A percentile compares a stretch with the other conserved stretches of the same genome.
Evolutionary conservation across 2,329 filamentous ascomycete species (phyloP).

Genomic region (Zarea fungicola): DNA sequence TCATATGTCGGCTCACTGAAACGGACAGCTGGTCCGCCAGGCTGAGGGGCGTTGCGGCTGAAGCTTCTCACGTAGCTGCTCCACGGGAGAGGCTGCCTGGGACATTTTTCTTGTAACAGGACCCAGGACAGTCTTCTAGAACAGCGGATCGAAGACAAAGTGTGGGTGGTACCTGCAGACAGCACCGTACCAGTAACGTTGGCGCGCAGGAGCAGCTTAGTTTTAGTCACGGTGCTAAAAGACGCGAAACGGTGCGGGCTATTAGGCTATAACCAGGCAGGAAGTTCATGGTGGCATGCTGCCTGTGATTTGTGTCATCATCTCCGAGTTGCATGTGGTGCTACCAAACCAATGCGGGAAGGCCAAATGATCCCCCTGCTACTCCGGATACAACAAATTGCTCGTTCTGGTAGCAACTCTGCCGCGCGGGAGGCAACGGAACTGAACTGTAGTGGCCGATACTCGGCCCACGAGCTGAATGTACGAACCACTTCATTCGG

Average conservation of each 20-base stretch:
- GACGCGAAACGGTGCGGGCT: no score
- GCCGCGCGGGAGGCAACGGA: no score
- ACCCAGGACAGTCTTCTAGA: slow-evolving; percentile 2
- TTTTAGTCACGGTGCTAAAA: no score
- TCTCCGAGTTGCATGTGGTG: neutral
- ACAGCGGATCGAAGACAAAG: slow-evolving; percentile 1
- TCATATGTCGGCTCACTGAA: no score
- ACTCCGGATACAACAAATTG: no score
- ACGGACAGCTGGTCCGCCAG: no score
- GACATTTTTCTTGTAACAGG: no score
- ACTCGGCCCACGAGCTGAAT: neutral
- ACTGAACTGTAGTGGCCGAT: neutral
- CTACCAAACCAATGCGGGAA: neutral
- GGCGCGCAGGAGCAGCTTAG: neutral
- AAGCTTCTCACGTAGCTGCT: no score
- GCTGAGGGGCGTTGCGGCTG: no score
- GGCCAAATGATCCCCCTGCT: neutral
- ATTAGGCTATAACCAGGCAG: neutral
- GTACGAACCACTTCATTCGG: neutral
- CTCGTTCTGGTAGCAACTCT: no score
- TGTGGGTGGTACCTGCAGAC: slow-evolving; percentile 10
- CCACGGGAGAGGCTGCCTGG: no score
- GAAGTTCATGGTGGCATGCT: neutral
- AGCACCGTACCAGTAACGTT: neutral
- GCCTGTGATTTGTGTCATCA: neutral